Evolutionary conservation across 2,329 filamentous ascomycete genomes (phyloP).

Genomic region (Coleophoma eucalyptorum): DNA sequence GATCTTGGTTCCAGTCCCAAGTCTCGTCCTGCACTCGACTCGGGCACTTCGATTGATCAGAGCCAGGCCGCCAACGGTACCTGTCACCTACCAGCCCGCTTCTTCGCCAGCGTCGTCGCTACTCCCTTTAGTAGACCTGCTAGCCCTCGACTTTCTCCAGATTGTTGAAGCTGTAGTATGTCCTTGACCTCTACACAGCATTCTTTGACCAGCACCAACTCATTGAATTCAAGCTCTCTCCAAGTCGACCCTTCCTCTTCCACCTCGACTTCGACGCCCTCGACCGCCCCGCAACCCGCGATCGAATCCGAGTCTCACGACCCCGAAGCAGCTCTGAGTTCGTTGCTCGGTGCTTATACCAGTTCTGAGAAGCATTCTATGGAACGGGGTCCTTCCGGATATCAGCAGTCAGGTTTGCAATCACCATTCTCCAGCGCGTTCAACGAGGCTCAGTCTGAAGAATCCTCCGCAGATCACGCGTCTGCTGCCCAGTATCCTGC

Average conservation of each 20-base stretch:
- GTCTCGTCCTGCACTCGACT: background rate
- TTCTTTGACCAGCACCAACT: conserved; percentile 16
- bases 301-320: conserved; percentile 10
- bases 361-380: conserved; percentile 38
- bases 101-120: background rate
- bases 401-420: conserved; percentile 85
- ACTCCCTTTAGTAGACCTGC: conserved; percentile 1
- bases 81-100: background rate
- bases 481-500: conserved; percentile 88
- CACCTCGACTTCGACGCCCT: conserved; percentile 16
- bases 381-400: conserved; percentile 66
- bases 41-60: background rate
- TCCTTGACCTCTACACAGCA: conserved; percentile 27
- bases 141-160: conserved; percentile 12
- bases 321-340: conserved; percentile 23
- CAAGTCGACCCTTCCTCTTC: conserved; percentile 13
- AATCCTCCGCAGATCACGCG: conserved; percentile 79
- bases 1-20: background rate
- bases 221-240: background rate
- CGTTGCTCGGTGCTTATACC: conserved; percentile 24
- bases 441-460: conserved; percentile 78
- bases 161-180: conserved; percentile 25
- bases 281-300: conserved; percentile 11
- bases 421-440: conserved; percentile 65
- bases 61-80: background rate